Evolutionary conservation across 169 alveolate genomes (phyloP), one percentile per base, ranked within the genome.

Genomic region (Plasmodium reichenowi): DNA sequence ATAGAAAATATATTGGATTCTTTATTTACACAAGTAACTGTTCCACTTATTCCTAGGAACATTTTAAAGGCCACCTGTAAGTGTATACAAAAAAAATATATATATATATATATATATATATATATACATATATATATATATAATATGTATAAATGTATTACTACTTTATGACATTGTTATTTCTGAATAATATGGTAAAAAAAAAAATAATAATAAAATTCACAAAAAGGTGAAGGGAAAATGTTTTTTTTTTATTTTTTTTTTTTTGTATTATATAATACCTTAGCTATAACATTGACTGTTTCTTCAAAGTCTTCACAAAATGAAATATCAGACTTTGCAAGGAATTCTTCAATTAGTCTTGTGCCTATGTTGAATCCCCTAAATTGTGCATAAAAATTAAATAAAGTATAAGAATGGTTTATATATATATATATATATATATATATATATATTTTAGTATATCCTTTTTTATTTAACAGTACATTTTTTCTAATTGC

Each of bases 261-360:
- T 15, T 1, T 47, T 24, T 48, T 62, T 56, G 22, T 2, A 5
- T 3, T 13, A 20, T 62, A 50, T 20, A 4, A 17, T 85, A 94
- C 96, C 95, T 94, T 94, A 4, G 96, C 96, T 87, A 94, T 93
- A 56, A 86, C 95, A 85, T 94, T 95, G 47, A 94, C 95, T 5
- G 95, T 94, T 45, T 90, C 92, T 64, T 88, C 88, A 32, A 94
- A 94, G 62, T 92, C 93, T 24, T 90, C 93, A 74, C 96, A 94
- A 29, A 95, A 89, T 13, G 93, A 89, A 32, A 93, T 91, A 38
- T 95, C 96, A 52, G 93, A 75, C 45, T 94, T 94, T 43, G 96
- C 95, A 45, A 94, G 63, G 26, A 90, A 91, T 66, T 94, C 96
- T 59, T 94, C 96, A 5, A 94, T 92, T 38, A 94, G 73, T 45